Conservation (phyloP, 345 rosid genomes). For the Tarenaya hassleriana region DNA sequence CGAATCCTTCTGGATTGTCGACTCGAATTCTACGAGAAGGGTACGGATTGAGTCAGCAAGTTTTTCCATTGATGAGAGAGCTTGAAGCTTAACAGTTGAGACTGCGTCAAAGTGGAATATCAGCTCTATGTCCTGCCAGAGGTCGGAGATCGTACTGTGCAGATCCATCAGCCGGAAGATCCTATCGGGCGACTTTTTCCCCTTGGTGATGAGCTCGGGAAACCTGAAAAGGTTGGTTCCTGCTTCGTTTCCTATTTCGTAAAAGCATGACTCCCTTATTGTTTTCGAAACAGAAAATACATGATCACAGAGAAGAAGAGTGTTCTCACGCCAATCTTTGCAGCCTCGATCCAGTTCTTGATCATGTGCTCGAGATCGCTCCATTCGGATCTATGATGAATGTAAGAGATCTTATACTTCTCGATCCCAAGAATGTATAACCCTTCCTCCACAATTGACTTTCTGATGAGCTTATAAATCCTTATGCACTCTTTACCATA, state of each 20-base stretch:
- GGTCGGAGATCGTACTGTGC: constrained; percentile 46
- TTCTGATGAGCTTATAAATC: constrained; percentile 49
- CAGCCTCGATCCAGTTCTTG: constrained; percentile 62
- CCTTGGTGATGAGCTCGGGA: constrained; percentile 56
- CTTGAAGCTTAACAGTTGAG: constrained; percentile 42
- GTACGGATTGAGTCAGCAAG: constrained; percentile 42
- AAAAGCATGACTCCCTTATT: constrained; percentile 59
- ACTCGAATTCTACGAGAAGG: constrained; percentile 44
- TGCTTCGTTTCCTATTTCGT: constrained; percentile 55
- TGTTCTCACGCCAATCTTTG: constrained; percentile 46
- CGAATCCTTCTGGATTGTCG: constrained; percentile 47
- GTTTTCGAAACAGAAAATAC: constrained; percentile 50
- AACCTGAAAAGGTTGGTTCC: constrained; percentile 59
- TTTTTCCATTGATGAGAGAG: constrained; percentile 44
- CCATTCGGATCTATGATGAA: constrained; percentile 53
- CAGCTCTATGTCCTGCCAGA: constrained; percentile 61
- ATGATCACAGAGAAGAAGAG: constrained; percentile 61
- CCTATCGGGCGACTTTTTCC: constrained; percentile 48
- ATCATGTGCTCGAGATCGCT: constrained; percentile 43
- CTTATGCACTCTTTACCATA: constrained; percentile 65
- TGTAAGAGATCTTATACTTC: constrained; percentile 33
- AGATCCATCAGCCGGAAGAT: constrained; percentile 59
- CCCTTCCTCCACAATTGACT: constrained; percentile 60
- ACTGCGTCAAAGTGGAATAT: constrained; percentile 59
- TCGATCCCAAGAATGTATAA: constrained; percentile 56